phyloP scores from a whole-genome alignment of 768 basidiomycete species.

The Scleroderma bovista region DNA sequence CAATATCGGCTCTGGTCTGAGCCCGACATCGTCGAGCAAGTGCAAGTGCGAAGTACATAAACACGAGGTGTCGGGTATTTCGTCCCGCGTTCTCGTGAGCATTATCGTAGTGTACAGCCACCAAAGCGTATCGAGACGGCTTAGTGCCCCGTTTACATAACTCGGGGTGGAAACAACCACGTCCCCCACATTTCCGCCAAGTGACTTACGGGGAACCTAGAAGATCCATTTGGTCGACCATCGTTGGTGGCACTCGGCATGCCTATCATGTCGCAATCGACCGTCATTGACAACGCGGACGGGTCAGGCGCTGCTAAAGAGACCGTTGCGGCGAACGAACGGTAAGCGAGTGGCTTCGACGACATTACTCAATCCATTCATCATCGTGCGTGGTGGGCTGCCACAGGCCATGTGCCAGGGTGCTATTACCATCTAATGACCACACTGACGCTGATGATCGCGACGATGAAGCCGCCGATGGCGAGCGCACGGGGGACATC shows the following conservation, averaged over 20 bases:
- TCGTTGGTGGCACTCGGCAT: not conserved
- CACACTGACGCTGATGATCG: conserved; percentile 10
- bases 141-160: not conserved
- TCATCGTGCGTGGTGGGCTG: not conserved
- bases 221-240: not conserved
- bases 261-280: conserved; percentile 17
- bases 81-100: not conserved
- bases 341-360: conserved; percentile 13
- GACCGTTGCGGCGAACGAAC: conserved; percentile 16
- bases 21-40: not conserved
- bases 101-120: not conserved
- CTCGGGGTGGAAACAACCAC: not conserved
- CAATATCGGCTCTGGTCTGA: too few relatives aligned
- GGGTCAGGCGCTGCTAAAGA: conserved; percentile 15
- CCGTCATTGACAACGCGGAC: conserved; percentile 6
- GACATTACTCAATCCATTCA: conserved; percentile 1
- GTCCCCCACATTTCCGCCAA: not conserved
- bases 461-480: conserved; percentile 30
- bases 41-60: not conserved
- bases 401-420: conserved; percentile 35
- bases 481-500: conserved; percentile 22
- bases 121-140: not conserved
- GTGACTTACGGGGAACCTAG: not conserved
- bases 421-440: conserved; percentile 38
- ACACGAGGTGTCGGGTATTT: not conserved